Conservation (phyloP, 805 yeast genomes). For the Lachancea quebecensis region DNA sequence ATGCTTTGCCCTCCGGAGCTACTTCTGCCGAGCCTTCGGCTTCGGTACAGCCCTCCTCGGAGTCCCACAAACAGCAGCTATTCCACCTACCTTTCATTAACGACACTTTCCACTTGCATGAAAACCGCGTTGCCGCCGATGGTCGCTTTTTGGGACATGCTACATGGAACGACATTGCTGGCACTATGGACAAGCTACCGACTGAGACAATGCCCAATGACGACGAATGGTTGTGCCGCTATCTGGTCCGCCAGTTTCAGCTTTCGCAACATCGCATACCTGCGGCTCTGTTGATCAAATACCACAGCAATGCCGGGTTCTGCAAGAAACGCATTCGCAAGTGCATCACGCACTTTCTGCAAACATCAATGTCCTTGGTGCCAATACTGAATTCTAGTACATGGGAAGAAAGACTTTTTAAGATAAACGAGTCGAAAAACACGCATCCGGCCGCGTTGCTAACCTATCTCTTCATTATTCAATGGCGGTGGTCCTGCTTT, state of each 20-base stretch:
- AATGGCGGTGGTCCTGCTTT: constrained; percentile 27
- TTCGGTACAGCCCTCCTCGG: not conserved
- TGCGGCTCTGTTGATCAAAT: constrained; percentile 4
- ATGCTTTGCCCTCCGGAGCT: no score
- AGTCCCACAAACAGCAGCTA: not conserved
- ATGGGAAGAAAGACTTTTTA: constrained; percentile 3
- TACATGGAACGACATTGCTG: constrained; percentile 18
- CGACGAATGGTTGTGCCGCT: constrained; percentile 9
- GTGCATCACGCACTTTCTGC: constrained; percentile 5
- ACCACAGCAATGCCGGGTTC: constrained; percentile 4
- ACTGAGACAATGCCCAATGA: constrained; percentile 6
- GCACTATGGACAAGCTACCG: constrained; percentile 1
- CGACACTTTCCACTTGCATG: constrained; percentile 22
- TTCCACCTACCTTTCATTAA: constrained; percentile 21
- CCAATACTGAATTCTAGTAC: constrained; percentile 5
- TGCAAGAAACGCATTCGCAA: constrained; percentile 2
- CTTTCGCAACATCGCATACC: constrained; percentile 9
- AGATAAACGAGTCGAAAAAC: not conserved
- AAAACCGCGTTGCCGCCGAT: constrained; percentile 13
- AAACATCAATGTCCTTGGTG: constrained; percentile 8
- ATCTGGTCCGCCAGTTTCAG: constrained; percentile 8
- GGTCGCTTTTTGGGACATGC: constrained; percentile 21
- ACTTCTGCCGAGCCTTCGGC: no score
- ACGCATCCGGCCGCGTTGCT: constrained; percentile 16
- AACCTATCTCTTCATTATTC: constrained; percentile 21